Evolutionary conservation across 2,329 filamentous ascomycete genomes (phyloP), one percentile per base, ranked within the genome.

Genomic region (Metarhizium guizhouense): DNA sequence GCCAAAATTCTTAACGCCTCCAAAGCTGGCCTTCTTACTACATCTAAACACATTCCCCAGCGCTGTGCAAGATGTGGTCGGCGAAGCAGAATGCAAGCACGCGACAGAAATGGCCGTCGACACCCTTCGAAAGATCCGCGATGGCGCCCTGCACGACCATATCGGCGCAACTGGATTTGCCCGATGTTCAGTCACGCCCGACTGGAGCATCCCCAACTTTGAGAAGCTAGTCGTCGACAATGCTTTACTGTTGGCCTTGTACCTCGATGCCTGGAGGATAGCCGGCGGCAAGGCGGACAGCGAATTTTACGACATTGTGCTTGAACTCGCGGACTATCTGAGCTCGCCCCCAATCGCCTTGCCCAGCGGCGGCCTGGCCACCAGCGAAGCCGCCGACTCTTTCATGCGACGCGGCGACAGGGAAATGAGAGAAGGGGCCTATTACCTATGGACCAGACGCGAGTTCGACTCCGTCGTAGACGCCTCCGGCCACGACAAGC

Each of bases 171-270:
- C 67, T 6, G 81, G 81, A 3, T 83, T 84, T 61, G 73, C 78
- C 40, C 83, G 93, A 53, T 96, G 95, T 68, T 95, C 90, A 14
- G 87, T 95, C 7, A 97, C 93, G 0, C 76, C 84, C 14, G 89
- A 97, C 71, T 99, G 94, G 94, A 89, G 87, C 59, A 76, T 97
- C 50, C 94, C 94, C 11, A 92, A 96, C 68, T 99, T 97, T 64
- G 94, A 99, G 74, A 97, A 97, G 75, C 91, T 97, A 81, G 81
- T 96, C 10, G 91, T 90, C 54, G 94, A 97, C 66, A 95, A 99
- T 65, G 86, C 89, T 0, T 86, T 96, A 62, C 78, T 97, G 1
- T 74, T 99, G 2, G 81, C 86, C 29, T 78, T 94, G 6, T 97
- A 94, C 64, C 78, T 95, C 6, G 91, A 96, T 64, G 92, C 89